A percentile compares a stretch with the other conserved stretches of the same genome.
phyloP scores from a whole-genome alignment of 805 yeast genomes.

The Candida anglica region DNA sequence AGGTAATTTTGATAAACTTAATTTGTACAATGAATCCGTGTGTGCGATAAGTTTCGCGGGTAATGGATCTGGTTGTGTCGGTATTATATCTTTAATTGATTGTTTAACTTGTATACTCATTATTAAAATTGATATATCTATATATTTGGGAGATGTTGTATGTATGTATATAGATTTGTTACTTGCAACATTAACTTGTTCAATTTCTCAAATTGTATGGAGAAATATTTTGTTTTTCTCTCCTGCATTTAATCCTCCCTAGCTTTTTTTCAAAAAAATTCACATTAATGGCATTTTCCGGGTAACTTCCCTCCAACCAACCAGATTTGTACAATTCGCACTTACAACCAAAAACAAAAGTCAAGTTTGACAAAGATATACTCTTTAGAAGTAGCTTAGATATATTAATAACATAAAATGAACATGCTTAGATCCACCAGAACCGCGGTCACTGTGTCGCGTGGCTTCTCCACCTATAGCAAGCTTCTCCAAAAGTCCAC shows the following conservation, averaged over 20 bases:
- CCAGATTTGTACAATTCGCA: slow-evolving; percentile 16
- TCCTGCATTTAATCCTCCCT: no score
- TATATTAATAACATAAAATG: no score
- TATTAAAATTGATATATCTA: not conserved
- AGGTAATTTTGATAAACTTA: slow-evolving; percentile 50
- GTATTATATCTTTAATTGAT: slow-evolving; percentile 46
- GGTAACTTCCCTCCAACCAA: slow-evolving; percentile 19
- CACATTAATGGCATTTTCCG: no score
- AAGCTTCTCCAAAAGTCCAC: slow-evolving; percentile 14
- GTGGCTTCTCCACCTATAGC: slow-evolving; percentile 20
- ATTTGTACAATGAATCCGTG: slow-evolving; percentile 44
- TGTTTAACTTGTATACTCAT: slow-evolving; percentile 18
- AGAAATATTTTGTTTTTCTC: no score
- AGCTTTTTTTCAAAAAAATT: no score
- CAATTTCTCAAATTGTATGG: no score
- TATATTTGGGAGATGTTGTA: no score
- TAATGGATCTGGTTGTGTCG: slow-evolving; percentile 39
- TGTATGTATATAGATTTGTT: no score
- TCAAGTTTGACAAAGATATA: no score
- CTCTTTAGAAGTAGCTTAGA: no score
- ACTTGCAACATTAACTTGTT: no score
- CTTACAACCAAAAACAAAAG: no score
- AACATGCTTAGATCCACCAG: not conserved
- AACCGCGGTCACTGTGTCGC: slow-evolving; percentile 11
- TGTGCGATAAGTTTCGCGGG: slow-evolving; percentile 39